These are phyloP conservation scores for Buddleja alternifolia DNA, from an alignment of 257 asterid species.

Conservation along the genomic window DNA sequence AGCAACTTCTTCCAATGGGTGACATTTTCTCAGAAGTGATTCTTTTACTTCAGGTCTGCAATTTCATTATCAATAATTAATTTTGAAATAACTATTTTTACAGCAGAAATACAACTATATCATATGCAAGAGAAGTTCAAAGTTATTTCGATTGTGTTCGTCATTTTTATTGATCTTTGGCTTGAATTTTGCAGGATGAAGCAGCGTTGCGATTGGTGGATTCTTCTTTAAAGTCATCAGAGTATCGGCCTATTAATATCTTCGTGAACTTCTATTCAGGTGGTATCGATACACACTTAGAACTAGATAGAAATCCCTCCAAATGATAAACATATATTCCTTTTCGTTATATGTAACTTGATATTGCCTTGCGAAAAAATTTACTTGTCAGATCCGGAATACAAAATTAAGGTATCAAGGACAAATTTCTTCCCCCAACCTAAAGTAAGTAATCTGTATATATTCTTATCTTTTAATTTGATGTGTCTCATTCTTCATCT, in stretches of 20 bases:
- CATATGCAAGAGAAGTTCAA: neutral
- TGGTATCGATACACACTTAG: conserved; percentile 7
- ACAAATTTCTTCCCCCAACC: conserved; percentile 93
- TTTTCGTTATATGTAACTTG: neutral
- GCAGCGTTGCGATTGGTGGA: conserved; percentile 88
- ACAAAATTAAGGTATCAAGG: conserved; percentile 77
- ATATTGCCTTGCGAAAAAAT: neutral
- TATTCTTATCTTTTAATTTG: too few species aligned
- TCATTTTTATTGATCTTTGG: neutral
- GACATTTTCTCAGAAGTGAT: conserved; percentile 86
- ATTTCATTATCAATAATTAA: neutral
- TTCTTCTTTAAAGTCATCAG: conserved; percentile 65
- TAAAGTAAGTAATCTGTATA: conserved; percentile 49
- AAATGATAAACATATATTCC: neutral
- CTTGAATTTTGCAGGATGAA: conserved; percentile 66
- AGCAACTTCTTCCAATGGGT: conserved; percentile 98
- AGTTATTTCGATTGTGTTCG: neutral
- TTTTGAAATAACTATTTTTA: neutral
- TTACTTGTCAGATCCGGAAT: conserved; percentile 70
- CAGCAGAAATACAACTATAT: neutral
- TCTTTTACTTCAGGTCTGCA: conserved; percentile 83
- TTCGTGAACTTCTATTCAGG: conserved; percentile 93
- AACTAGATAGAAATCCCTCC: too few species aligned
- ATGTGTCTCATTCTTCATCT: too few species aligned
- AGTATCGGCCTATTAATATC: conserved; percentile 83